These are phyloP conservation scores for Lachnellula cervina DNA, from an alignment of 2,329 filamentous ascomycete species.

Conservation along the genomic window DNA sequence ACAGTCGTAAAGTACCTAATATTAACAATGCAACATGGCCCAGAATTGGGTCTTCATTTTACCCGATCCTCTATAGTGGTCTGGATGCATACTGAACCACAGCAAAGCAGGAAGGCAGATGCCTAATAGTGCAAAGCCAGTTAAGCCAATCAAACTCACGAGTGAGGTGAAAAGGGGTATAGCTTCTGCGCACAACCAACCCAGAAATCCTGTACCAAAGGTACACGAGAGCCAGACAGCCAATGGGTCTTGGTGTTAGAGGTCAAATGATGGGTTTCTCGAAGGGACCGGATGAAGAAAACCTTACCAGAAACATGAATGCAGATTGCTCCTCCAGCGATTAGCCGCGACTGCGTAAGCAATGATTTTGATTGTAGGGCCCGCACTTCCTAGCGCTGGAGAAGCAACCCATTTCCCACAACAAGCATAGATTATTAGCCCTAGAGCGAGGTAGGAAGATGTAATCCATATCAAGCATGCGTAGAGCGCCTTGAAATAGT, in stretches of 20 bases:
- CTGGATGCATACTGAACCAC: constrained; percentile 3
- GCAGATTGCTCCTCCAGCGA: constrained; percentile 36
- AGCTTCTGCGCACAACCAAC: constrained; percentile 44
- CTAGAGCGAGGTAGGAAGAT: constrained; percentile 4
- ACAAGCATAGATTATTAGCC: constrained; percentile 51
- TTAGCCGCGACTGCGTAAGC: constrained; percentile 53
- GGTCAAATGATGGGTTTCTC: constrained; percentile 44
- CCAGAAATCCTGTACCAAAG: constrained; percentile 35
- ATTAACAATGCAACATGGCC: background rate
- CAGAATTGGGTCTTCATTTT: background rate
- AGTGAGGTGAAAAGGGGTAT: constrained; percentile 50
- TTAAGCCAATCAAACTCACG: constrained; percentile 45
- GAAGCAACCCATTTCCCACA: constrained; percentile 57
- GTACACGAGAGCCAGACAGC: constrained; percentile 43
- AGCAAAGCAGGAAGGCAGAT: background rate
- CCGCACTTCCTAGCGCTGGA: constrained; percentile 52
- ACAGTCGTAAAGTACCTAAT: background rate
- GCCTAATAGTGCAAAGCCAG: constrained; percentile 15
- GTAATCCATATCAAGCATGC: constrained; percentile 4
- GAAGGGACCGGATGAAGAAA: constrained; percentile 47
- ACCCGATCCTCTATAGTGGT: background rate
- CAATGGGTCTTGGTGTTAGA: constrained; percentile 44
- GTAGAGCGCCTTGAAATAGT: constrained; percentile 7
- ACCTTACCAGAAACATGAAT: constrained; percentile 40
- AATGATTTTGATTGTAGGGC: constrained; percentile 52